phyloP scores from a whole-genome alignment of 2,329 filamentous ascomycete genomes.

The Fusarium sp. region DNA sequence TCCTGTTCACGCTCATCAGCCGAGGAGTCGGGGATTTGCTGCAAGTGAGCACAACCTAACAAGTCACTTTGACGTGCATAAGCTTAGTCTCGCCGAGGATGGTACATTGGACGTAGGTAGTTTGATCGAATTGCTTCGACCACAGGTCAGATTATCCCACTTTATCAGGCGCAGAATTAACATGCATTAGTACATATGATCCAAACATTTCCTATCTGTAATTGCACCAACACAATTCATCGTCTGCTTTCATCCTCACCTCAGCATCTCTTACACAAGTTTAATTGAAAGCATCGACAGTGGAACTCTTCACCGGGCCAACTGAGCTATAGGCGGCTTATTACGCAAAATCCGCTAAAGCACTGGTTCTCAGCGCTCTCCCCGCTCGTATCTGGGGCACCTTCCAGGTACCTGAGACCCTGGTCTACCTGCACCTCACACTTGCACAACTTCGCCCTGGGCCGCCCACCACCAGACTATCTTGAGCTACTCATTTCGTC shows the following conservation, averaged over 20 bases:
- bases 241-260: slow-evolving; percentile 8
- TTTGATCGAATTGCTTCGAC: slow-evolving; percentile 17
- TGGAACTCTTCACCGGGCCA: slow-evolving; percentile 29
- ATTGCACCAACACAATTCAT: neutral
- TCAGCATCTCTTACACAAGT: neutral
- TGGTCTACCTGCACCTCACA: slow-evolving; percentile 31
- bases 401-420: slow-evolving; percentile 40
- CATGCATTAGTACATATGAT: slow-evolving; percentile 4
- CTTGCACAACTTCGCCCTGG: slow-evolving; percentile 41
- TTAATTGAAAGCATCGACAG: slow-evolving; percentile 23
- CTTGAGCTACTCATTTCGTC: slow-evolving; percentile 49
- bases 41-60: slow-evolving; percentile 43
- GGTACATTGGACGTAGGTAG: neutral
- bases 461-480: slow-evolving; percentile 40
- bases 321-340: slow-evolving; percentile 26
- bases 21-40: slow-evolving; percentile 28
- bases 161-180: slow-evolving; percentile 23
- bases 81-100: slow-evolving; percentile 9
- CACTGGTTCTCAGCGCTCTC: slow-evolving; percentile 36
- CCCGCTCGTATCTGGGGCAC: slow-evolving; percentile 34
- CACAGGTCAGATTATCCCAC: slow-evolving; percentile 11
- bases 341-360: slow-evolving; percentile 35
- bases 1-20: slow-evolving; percentile 25
- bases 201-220: neutral
- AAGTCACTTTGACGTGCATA: slow-evolving; percentile 45